phyloP scores from a whole-genome alignment of 768 basidiomycete genomes.

The Mycena leptocephala region DNA sequence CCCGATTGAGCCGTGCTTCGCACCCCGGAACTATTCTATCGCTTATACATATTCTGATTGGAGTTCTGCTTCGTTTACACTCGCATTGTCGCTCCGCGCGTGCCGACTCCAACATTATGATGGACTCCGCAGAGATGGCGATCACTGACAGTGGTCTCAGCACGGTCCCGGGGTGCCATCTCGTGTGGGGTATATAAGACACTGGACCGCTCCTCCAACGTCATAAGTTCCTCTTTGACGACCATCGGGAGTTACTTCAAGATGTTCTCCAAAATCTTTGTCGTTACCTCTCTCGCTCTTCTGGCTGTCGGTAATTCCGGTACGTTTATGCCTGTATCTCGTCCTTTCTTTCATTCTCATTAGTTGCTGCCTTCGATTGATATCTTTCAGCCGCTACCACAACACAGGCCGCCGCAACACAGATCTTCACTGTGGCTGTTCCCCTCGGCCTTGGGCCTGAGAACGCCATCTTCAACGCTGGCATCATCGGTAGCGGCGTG shows the following conservation, averaged over 20 bases:
- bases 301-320: slow-evolving; percentile 14
- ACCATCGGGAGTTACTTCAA: not conserved
- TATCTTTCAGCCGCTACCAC: slow-evolving; percentile 2
- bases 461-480: slow-evolving; percentile 22
- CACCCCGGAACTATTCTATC: not conserved
- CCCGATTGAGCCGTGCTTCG: not conserved
- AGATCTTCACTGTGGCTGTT: slow-evolving; percentile 15
- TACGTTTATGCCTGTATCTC: not conserved
- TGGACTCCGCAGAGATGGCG: not conserved
- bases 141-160: slow-evolving; percentile 3
- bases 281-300: slow-evolving; percentile 12
- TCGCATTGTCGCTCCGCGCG: not conserved
- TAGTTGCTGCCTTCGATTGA: slow-evolving; percentile 6
- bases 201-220: not conserved
- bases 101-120: not conserved
- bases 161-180: not conserved
- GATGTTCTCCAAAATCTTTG: slow-evolving; percentile 12
- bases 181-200: slow-evolving; percentile 4
- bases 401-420: not conserved
- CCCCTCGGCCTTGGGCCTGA: no score
- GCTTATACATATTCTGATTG: not conserved
- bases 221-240: not conserved
- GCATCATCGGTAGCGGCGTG: slow-evolving; percentile 13
- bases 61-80: not conserved
- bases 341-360: not conserved